A percentile compares a stretch with the other conserved stretches of the same genome.
These are phyloP conservation scores for Kazachstania kunashirensis DNA, from an alignment of 805 yeast species.

Conservation along the genomic window DNA sequence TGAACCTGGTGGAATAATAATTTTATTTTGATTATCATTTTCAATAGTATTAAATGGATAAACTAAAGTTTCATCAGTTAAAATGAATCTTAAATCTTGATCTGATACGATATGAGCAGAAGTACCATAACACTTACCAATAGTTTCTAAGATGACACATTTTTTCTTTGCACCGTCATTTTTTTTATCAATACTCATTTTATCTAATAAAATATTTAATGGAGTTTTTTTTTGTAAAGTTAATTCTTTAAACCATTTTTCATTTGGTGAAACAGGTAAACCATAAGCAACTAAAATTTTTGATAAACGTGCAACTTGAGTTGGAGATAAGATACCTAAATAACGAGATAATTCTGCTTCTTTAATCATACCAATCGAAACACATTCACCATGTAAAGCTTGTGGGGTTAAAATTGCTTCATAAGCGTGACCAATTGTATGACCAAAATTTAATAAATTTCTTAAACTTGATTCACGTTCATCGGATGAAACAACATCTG, in stretches of 20 bases:
- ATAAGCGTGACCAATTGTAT: constrained; percentile 94
- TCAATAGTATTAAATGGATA: constrained; percentile 38
- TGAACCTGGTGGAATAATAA: constrained; percentile 86
- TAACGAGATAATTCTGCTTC: constrained; percentile 96
- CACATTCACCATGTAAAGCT: constrained; percentile 97
- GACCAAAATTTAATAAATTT: constrained; percentile 90
- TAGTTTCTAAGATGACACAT: constrained; percentile 70
- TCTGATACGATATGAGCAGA: constrained; percentile 80
- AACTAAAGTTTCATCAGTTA: constrained; percentile 74
- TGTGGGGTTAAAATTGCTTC: constrained; percentile 97
- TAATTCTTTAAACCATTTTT: constrained; percentile 58
- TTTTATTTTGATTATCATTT: constrained; percentile 18
- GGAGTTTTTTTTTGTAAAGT: constrained; percentile 64
- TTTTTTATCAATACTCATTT: constrained; percentile 94
- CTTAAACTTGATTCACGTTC: constrained; percentile 93
- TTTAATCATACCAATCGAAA: constrained; percentile 88
- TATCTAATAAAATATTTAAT: constrained; percentile 60
- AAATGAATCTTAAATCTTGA: constrained; percentile 66
- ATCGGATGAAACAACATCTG: constrained; percentile 85
- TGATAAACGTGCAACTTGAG: constrained; percentile 82
- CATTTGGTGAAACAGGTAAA: constrained; percentile 71
- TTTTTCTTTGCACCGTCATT: constrained; percentile 88
- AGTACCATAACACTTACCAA: constrained; percentile 83
- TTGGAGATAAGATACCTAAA: constrained; percentile 79
- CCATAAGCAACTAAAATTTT: constrained; percentile 80